These are phyloP conservation scores for Oldenlandia corymbosa DNA, from an alignment of 257 asterid species.

Conservation along the genomic window DNA sequence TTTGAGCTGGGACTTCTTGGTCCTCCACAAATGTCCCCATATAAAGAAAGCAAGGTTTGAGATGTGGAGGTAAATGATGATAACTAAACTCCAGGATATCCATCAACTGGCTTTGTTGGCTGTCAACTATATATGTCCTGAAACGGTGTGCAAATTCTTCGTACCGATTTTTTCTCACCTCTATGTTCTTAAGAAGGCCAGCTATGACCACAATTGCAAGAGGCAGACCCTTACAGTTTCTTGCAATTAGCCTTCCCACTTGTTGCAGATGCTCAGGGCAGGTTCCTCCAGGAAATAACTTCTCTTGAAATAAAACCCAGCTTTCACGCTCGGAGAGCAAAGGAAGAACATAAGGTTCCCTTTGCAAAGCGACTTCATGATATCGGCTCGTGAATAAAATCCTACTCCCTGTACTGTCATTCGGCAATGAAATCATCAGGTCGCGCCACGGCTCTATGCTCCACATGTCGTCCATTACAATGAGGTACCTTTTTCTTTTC, in stretches of 20 bases:
- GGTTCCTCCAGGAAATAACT: background rate
- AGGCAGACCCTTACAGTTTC: conserved; percentile 7
- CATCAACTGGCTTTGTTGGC: background rate
- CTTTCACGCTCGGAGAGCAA: conserved; percentile 9
- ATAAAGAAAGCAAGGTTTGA: conserved; percentile 13
- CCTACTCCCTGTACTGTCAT: background rate
- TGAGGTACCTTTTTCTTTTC: background rate
- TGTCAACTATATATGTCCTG: background rate
- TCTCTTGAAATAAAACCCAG: conserved; percentile 12
- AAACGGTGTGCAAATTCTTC: background rate
- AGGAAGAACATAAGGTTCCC: background rate
- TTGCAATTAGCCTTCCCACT: conserved; percentile 9
- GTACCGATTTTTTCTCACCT: background rate
- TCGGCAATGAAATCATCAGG: background rate
- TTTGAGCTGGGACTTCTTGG: background rate
- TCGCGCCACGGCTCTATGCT: background rate
- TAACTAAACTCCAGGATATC: conserved; percentile 1
- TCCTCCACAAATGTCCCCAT: conserved; percentile 8
- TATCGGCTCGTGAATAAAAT: conserved; percentile 11
- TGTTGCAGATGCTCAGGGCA: background rate
- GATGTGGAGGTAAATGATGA: background rate
- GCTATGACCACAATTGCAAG: conserved; percentile 3
- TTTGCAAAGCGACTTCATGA: background rate
- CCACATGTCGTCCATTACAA: conserved; percentile 6
- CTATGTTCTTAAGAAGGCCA: background rate